Base-by-base conservation (phyloP, 768 basidiomycete genomes). In the Boletus vinaceobasis region DNA sequence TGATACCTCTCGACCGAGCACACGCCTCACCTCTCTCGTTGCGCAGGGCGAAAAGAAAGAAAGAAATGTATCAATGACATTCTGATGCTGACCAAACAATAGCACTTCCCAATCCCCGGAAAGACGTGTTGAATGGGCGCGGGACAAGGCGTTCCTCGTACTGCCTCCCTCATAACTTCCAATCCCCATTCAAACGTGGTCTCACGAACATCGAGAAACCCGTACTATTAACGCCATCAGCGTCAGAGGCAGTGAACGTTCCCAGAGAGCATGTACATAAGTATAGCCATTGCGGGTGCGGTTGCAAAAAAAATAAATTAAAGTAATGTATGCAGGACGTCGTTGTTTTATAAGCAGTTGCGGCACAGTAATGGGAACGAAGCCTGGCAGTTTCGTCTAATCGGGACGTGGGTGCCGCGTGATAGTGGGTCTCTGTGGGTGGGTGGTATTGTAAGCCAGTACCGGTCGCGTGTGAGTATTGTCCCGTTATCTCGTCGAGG, bases 1-100 rank as follows among this genome's bases (percentile, higher is more conserved):
- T 57, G 40, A 58, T 31, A 17, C 29, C 17, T 27, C 21, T 36
- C 29, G n/a, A 55, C 36, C 50, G 15, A 43, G 43, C 11, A 10
- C 1, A 23, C 47, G 11, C 48, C 61, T 61, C 59, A 51, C 63
- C 60, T 50, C 60, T 55, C 63, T 62, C 58, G 56, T 4, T n/a
- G 56, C 63, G 56, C 62, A 50, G 35, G 43, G 35, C 6, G 37
- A 27, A 26, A 29, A 14, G 31, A 23, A 32, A 44, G 19, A 26
- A 48, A 23, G 2, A 23, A 2, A 23, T 23, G 23, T 8, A 32
- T 48, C 15, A 51, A 31, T n/a, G 23, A 36, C 45, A 39, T 39
- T 56, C 27, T 45, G 42, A 49, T 56, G 56, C 23, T 21, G 21
- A 8, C 17, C 15, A 52, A 35, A 53, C 31, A 29, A 14, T 15